A percentile compares a stretch with the other conserved stretches of the same genome.
These are phyloP conservation scores for Jamesozyma piceae DNA, from an alignment of 805 yeast genomes.

Conservation along the genomic window DNA sequence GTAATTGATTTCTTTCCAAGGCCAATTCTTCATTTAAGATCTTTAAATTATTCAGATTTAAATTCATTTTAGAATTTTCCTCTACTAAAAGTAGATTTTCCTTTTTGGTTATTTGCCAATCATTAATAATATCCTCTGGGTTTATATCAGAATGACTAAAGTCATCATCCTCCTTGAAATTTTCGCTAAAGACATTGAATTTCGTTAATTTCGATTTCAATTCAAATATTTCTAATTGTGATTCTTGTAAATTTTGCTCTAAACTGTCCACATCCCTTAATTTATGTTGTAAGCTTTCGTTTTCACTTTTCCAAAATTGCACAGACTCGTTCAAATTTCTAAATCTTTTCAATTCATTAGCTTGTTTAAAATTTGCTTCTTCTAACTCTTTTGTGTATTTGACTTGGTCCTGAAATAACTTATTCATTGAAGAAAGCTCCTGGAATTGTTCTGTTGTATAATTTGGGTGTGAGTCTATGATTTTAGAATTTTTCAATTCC, in stretches of 20 bases:
- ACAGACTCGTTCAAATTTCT: constrained; percentile 26
- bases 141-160: constrained; percentile 1
- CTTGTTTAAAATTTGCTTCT: constrained; percentile 42
- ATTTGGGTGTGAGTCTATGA: constrained; percentile 29
- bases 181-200: constrained; percentile 30
- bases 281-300: constrained; percentile 31
- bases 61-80: constrained; percentile 23
- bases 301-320: constrained; percentile 22
- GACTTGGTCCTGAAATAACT: constrained; percentile 35
- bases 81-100: constrained; percentile 32
- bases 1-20: constrained; percentile 33
- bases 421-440: constrained; percentile 29
- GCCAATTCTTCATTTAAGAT: constrained; percentile 29
- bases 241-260: constrained; percentile 38
- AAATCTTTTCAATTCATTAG: constrained; percentile 42
- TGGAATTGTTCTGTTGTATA: constrained; percentile 27
- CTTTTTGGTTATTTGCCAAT: constrained; percentile 34
- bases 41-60: constrained; percentile 20
- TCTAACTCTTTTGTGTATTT: constrained; percentile 41
- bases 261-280: constrained; percentile 35
- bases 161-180: constrained; percentile 22
- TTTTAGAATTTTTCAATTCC: constrained; percentile 26
- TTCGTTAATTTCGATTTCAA: constrained; percentile 40
- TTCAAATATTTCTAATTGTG: constrained; percentile 42
- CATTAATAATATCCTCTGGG: constrained; percentile 33